phyloP scores from a whole-genome alignment of 139 green algal genomes.

The Dunaliella primolecta region DNA sequence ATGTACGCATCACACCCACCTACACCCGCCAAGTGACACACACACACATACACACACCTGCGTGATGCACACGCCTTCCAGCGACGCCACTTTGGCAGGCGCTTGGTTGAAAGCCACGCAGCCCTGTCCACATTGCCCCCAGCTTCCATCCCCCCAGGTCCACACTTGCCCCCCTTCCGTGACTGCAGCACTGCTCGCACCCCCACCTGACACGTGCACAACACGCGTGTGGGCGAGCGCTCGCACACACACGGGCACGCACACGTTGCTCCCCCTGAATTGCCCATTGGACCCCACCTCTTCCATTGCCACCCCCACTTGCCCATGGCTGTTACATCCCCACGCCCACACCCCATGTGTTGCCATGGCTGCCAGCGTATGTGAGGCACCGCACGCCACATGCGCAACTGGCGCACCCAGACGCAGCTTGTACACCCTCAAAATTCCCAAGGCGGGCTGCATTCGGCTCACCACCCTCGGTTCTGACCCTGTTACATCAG shows the following conservation, averaged over 20 bases:
- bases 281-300: neutral
- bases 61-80: neutral
- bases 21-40: too few species aligned
- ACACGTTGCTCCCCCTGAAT: neutral
- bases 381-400: conserved; percentile 34
- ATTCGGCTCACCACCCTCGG: neutral
- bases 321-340: conserved; percentile 31
- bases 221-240: neutral
- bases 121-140: conserved; percentile 29
- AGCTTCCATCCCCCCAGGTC: conserved; percentile 39
- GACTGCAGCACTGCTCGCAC: conserved; percentile 35
- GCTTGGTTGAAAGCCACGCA: neutral
- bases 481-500: neutral
- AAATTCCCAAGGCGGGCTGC: neutral
- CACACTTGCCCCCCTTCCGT: conserved; percentile 26
- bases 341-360: conserved; percentile 27
- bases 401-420: conserved; percentile 15
- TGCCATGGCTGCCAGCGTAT: conserved; percentile 31
- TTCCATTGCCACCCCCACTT: conserved; percentile 16
- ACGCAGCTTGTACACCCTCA: conserved; percentile 21
- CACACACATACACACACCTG: neutral
- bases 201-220: conserved; percentile 2
- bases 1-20: too few species aligned
- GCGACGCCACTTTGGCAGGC: neutral
- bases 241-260: neutral